phyloP scores from a whole-genome alignment of 1,284 basidiomycete species.

The Rhodotorula sp. region DNA sequence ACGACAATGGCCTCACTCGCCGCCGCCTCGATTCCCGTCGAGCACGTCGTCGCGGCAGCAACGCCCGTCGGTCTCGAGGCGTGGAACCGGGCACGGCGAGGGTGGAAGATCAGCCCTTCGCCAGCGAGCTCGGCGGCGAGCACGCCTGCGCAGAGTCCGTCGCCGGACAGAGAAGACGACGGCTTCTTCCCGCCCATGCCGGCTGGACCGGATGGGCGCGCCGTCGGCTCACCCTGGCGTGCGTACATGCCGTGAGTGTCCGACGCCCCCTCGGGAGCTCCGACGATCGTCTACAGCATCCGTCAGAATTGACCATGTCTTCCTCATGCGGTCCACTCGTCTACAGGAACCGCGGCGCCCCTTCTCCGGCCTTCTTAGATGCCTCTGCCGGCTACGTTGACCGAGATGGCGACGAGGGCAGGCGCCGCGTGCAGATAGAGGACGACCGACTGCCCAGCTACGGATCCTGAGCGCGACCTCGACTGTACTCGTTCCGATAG shows the following conservation, averaged over 20 bases:
- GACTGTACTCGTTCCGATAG: background rate
- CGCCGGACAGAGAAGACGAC: too few relatives aligned
- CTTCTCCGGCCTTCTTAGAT: background rate
- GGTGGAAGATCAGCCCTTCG: background rate
- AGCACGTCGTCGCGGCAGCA: conserved; percentile 4
- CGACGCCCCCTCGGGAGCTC: background rate
- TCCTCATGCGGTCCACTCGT: background rate
- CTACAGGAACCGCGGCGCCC: background rate
- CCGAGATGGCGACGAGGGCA: background rate
- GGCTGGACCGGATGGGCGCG: too few relatives aligned
- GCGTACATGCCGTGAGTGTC: too few relatives aligned
- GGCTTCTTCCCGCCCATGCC: too few relatives aligned
- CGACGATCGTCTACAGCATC: background rate
- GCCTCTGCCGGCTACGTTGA: background rate
- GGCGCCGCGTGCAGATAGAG: background rate
- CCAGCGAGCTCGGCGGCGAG: background rate
- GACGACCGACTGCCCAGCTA: background rate
- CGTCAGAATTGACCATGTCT: background rate
- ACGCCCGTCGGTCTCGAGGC: conserved; percentile 9
- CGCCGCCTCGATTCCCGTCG: background rate
- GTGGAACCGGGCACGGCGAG: conserved; percentile 9
- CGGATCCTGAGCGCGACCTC: background rate
- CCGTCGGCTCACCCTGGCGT: too few relatives aligned
- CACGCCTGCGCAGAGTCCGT: too few relatives aligned
- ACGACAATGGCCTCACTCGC: background rate